phyloP scores from a whole-genome alignment of 345 rosid genomes.

The Gossypium turneri region DNA sequence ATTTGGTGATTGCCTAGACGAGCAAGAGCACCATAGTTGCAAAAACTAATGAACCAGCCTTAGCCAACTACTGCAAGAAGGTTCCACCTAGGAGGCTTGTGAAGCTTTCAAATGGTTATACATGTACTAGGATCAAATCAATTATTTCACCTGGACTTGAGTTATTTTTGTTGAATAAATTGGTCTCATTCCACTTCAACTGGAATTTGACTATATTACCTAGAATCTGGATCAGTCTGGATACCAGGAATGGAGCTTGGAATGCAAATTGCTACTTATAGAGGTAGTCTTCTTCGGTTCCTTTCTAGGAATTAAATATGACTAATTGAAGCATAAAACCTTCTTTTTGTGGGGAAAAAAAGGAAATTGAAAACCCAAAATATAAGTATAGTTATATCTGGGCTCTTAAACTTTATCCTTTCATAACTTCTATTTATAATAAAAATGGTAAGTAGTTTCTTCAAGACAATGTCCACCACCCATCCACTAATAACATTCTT shows the following conservation, averaged over 20 bases:
- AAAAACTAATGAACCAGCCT: not conserved
- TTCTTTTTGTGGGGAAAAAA: too few relatives aligned
- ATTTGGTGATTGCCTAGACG: not conserved
- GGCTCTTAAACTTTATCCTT: too few relatives aligned
- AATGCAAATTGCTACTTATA: not conserved
- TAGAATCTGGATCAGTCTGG: not conserved
- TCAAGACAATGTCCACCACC: too few relatives aligned
- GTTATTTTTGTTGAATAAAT: not conserved
- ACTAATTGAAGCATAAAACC: too few relatives aligned
- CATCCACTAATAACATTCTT: too few relatives aligned
- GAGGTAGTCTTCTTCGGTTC: too few relatives aligned
- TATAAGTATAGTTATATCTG: too few relatives aligned
- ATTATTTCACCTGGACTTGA: not conserved
- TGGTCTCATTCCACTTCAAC: not conserved
- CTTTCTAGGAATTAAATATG: too few relatives aligned
- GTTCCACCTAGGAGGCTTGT: not conserved
- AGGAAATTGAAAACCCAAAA: too few relatives aligned
- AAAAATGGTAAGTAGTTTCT: too few relatives aligned
- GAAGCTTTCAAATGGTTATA: not conserved
- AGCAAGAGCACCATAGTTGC: not conserved
- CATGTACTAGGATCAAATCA: not conserved
- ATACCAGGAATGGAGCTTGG: not conserved
- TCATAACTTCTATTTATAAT: too few relatives aligned
- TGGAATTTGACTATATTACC: not conserved
- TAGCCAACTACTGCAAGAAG: not conserved